Conservation (phyloP, 2,329 filamentous ascomycete species). For the Catunica adiposa region DNA sequence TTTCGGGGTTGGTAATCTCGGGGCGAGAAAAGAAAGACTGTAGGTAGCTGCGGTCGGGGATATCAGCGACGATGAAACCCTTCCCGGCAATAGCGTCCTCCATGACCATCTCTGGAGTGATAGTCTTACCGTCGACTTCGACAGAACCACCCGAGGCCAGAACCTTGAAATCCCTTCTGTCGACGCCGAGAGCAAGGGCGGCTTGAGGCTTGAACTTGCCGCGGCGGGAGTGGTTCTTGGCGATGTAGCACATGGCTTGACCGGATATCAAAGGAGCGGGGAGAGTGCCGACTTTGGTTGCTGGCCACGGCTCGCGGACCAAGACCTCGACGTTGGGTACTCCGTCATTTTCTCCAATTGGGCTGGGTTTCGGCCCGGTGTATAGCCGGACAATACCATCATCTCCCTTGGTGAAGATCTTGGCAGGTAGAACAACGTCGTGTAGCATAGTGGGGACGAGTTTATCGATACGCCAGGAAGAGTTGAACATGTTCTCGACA, state of each 20-base stretch:
- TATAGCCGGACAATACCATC: slow-evolving; percentile 54
- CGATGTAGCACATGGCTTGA: slow-evolving; percentile 70
- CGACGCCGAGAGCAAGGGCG: slow-evolving; percentile 49
- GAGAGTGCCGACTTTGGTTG: slow-evolving; percentile 43
- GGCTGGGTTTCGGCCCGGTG: slow-evolving; percentile 43
- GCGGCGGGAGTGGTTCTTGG: slow-evolving; percentile 57
- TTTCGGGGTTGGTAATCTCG: slow-evolving; percentile 47
- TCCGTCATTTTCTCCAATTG: slow-evolving; percentile 22
- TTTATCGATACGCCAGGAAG: slow-evolving; percentile 50
- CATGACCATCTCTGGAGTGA: slow-evolving; percentile 80
- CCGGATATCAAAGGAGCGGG: slow-evolving; percentile 50
- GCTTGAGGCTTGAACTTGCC: slow-evolving; percentile 60
- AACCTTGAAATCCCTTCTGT: slow-evolving; percentile 35
- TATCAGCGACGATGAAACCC: slow-evolving; percentile 64
- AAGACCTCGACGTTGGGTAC: slow-evolving; percentile 51
- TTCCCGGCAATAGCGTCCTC: slow-evolving; percentile 48
- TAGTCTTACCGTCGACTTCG: slow-evolving; percentile 45
- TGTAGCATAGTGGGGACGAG: slow-evolving; percentile 49
- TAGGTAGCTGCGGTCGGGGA: slow-evolving; percentile 57
- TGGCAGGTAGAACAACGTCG: slow-evolving; percentile 49
- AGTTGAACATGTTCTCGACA: slow-evolving; percentile 21
- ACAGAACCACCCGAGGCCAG: slow-evolving; percentile 46
- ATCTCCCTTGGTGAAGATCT: slow-evolving; percentile 50
- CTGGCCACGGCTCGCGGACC: slow-evolving; percentile 65
- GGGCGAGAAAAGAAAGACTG: slow-evolving; percentile 49